Percentiles rank a stretch among this genome's conserved stretches.
Evolutionary conservation across 2,329 filamentous ascomycete species (phyloP).

Genomic region (Fusarium solani-melongenae): DNA sequence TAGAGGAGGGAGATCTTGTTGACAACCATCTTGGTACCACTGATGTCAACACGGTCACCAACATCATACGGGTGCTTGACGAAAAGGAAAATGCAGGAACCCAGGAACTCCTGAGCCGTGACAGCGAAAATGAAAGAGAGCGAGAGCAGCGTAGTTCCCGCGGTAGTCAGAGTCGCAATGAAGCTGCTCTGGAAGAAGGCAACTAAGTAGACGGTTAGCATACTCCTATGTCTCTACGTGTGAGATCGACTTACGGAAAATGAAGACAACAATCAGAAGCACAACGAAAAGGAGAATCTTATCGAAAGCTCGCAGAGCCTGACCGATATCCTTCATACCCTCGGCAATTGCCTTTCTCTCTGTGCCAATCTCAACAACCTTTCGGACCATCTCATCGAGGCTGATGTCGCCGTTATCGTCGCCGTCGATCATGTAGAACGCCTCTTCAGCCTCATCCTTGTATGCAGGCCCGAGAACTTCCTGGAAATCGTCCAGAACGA

Average conservation of each 20-base stretch:
- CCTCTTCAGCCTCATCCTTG: slow-evolving; percentile 84
- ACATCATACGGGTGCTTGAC: slow-evolving; percentile 99
- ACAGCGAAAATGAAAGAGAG: slow-evolving; percentile 96
- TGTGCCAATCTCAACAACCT: slow-evolving; percentile 83
- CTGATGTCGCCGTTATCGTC: slow-evolving; percentile 95
- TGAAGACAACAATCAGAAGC: slow-evolving; percentile 81
- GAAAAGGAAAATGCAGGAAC: slow-evolving; percentile 97
- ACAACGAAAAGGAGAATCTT: slow-evolving; percentile 85
- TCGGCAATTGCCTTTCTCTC: slow-evolving; percentile 89
- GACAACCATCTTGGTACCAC: slow-evolving; percentile 77
- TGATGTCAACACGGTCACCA: slow-evolving; percentile 90
- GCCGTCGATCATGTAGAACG: slow-evolving; percentile 82
- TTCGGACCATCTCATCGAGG: slow-evolving; percentile 93
- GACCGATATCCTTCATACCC: slow-evolving; percentile 97
- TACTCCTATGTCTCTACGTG: not conserved
- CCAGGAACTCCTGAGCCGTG: slow-evolving; percentile 94
- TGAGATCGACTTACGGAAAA: slow-evolving; percentile 71
- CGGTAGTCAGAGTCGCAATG: slow-evolving; percentile 85
- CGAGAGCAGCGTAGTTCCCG: slow-evolving; percentile 90
- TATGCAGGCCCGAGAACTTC: slow-evolving; percentile 86
- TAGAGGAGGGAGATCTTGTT: slow-evolving; percentile 95
- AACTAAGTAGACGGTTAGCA: slow-evolving; percentile 58
- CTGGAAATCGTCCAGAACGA: slow-evolving; percentile 83
- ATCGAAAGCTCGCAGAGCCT: slow-evolving; percentile 92
- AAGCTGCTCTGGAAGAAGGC: slow-evolving; percentile 91